A percentile compares a stretch with the other conserved stretches of the same genome.
Conservation (phyloP, 2,329 filamentous ascomycete species). For the Fusarium torulosum region DNA sequence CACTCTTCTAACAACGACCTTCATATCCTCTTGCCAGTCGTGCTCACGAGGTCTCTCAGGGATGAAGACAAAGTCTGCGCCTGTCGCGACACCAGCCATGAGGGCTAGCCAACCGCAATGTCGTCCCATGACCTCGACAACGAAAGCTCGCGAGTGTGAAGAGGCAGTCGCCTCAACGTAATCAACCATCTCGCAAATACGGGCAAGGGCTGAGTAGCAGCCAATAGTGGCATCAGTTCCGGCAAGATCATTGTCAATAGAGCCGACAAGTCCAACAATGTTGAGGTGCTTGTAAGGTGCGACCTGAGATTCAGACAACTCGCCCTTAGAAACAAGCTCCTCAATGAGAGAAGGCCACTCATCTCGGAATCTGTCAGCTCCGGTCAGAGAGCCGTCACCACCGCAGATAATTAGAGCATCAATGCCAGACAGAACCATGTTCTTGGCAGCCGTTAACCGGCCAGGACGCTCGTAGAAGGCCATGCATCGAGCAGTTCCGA, state of each 20-base stretch:
- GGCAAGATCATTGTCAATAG: slow-evolving; percentile 98
- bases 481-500: slow-evolving; percentile 94
- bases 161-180: slow-evolving; percentile 95
- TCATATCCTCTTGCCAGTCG: slow-evolving; percentile 93
- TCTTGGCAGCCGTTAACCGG: slow-evolving; percentile 87
- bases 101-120: slow-evolving; percentile 98
- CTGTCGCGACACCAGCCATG: slow-evolving; percentile 94
- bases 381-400: slow-evolving; percentile 95
- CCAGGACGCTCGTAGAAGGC: slow-evolving; percentile 91
- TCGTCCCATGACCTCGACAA: slow-evolving; percentile 98
- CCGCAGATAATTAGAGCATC: slow-evolving; percentile 97
- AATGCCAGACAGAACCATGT: slow-evolving; percentile 92
- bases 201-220: slow-evolving; percentile 90
- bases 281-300: slow-evolving; percentile 88
- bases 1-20: slow-evolving; percentile 78
- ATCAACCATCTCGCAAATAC: slow-evolving; percentile 96
- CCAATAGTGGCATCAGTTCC: slow-evolving; percentile 98
- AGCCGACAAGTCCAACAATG: slow-evolving; percentile 95
- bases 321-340: slow-evolving; percentile 81
- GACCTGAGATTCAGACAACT: slow-evolving; percentile 78
- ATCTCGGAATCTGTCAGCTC: slow-evolving; percentile 90
- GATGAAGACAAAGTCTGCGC: slow-evolving; percentile 96
- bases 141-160: slow-evolving; percentile 95
- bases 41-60: slow-evolving; percentile 90
- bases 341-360: slow-evolving; percentile 92